phyloP scores from a whole-genome alignment of 352 stramenopile genomes.

The Blastocystis sp. region DNA sequence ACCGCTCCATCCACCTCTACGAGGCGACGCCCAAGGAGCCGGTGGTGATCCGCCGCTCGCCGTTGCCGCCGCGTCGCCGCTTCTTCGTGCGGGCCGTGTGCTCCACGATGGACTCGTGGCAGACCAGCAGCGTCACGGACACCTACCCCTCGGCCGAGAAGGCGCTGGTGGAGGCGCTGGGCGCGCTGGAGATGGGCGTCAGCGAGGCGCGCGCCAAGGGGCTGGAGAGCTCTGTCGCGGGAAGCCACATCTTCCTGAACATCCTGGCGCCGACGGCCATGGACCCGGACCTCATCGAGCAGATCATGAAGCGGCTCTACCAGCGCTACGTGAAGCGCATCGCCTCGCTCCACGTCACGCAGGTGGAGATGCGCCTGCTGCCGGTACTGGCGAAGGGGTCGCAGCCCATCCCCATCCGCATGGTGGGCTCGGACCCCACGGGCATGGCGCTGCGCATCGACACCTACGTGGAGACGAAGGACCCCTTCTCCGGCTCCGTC shows the following conservation, averaged over 20 bases:
- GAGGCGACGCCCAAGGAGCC: constrained; percentile 81
- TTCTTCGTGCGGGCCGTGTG: constrained; percentile 94
- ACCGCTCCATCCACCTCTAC: constrained; percentile 95
- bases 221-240: constrained; percentile 78
- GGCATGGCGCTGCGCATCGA: constrained; percentile 97
- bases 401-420: constrained; percentile 87
- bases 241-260: constrained; percentile 99
- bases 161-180: constrained; percentile 94
- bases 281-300: constrained; percentile 89
- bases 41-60: constrained; percentile 77
- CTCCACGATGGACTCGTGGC: constrained; percentile 74
- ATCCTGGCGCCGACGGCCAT: constrained; percentile 87
- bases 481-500: constrained; percentile 72
- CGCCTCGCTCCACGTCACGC: constrained; percentile 85
- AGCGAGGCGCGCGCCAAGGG: constrained; percentile 84
- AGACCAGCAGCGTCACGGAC: constrained; percentile 77
- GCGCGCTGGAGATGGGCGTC: constrained; percentile 91
- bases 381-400: constrained; percentile 75
- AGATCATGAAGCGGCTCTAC: constrained; percentile 83
- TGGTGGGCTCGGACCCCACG: constrained; percentile 94
- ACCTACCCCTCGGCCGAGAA: constrained; percentile 87
- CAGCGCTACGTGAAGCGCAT: constrained; percentile 83
- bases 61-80: constrained; percentile 74
- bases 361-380: constrained; percentile 95
- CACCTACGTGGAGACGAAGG: constrained; percentile 93